Conservation (phyloP, 2,329 filamentous ascomycete genomes). For the Passalora sequoiae region DNA sequence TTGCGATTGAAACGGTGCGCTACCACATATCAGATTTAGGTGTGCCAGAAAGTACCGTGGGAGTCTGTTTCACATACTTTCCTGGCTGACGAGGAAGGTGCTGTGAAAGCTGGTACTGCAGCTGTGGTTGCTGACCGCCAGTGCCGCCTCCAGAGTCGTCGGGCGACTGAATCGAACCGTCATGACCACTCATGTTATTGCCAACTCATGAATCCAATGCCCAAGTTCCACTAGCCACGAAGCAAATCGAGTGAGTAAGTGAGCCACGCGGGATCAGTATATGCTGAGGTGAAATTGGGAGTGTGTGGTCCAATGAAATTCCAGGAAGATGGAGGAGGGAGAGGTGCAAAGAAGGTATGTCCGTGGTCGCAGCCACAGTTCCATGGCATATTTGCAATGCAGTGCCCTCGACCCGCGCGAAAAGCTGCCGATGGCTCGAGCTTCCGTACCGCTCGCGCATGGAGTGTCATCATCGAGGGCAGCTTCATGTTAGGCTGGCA, state of each 20-base stretch:
- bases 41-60: not conserved
- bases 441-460: not conserved
- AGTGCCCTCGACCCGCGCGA: not conserved
- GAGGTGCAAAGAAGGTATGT: slow-evolving; percentile 4
- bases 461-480: slow-evolving; percentile 1
- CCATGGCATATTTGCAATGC: slow-evolving; percentile 7
- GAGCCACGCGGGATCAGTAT: slow-evolving; percentile 8
- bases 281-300: slow-evolving; percentile 2
- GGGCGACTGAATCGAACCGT: slow-evolving; percentile 4
- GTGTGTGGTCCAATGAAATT: slow-evolving; percentile 10
- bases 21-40: slow-evolving; percentile 10
- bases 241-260: slow-evolving; percentile 6
- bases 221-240: not conserved
- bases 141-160: not conserved
- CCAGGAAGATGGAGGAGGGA: slow-evolving; percentile 5
- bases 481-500: too few relatives aligned
- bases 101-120: not conserved
- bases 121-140: not conserved
- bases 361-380: slow-evolving; percentile 1
- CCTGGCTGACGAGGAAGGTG: slow-evolving; percentile 9
- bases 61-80: slow-evolving; percentile 11
- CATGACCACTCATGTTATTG: slow-evolving; percentile 9
- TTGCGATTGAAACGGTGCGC: slow-evolving; percentile 22
- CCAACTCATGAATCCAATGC: slow-evolving; percentile 3
- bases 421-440: not conserved